Evolutionary conservation across 2,329 filamentous ascomycete species (phyloP).

Genomic region (Fusarium algeriense): DNA sequence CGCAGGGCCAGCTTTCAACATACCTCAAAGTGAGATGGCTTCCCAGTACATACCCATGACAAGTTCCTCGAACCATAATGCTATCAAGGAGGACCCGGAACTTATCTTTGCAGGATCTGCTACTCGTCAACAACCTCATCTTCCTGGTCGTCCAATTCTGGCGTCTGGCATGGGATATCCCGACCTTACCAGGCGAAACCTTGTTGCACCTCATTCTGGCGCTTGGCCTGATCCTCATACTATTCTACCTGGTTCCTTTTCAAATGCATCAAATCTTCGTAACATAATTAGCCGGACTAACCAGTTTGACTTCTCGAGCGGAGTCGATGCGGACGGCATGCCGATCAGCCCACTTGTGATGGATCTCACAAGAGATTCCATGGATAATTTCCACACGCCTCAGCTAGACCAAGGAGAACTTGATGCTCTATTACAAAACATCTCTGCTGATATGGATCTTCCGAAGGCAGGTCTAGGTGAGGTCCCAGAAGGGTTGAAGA

Average conservation of each 20-base stretch:
- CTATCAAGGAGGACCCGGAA: slow-evolving; percentile 14
- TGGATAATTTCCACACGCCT: slow-evolving; percentile 52
- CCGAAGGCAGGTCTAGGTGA: slow-evolving; percentile 71
- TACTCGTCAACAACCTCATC: slow-evolving; percentile 2
- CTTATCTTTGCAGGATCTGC: slow-evolving; percentile 15
- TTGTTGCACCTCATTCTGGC: background rate
- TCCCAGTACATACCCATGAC: slow-evolving; percentile 2
- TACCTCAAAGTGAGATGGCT: background rate
- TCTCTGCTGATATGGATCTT: slow-evolving; percentile 77
- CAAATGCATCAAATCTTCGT: slow-evolving; percentile 40
- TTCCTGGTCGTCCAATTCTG: background rate
- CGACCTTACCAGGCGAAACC: slow-evolving; percentile 10
- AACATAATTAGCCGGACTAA: slow-evolving; percentile 56
- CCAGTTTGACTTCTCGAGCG: slow-evolving; percentile 52
- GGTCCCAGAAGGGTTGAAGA: slow-evolving; percentile 76
- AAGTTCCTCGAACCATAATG: background rate
- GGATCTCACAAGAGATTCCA: slow-evolving; percentile 50
- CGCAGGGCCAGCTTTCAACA: background rate
- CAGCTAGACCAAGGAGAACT: slow-evolving; percentile 71
- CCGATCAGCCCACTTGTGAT: slow-evolving; percentile 51
- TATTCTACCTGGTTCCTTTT: slow-evolving; percentile 7
- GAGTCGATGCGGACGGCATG: slow-evolving; percentile 54
- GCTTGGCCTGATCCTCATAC: background rate
- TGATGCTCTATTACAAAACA: slow-evolving; percentile 76
- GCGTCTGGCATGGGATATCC: slow-evolving; percentile 22